phyloP scores from a whole-genome alignment of 352 stramenopile genomes.

The Globisporangium spinosum region DNA sequence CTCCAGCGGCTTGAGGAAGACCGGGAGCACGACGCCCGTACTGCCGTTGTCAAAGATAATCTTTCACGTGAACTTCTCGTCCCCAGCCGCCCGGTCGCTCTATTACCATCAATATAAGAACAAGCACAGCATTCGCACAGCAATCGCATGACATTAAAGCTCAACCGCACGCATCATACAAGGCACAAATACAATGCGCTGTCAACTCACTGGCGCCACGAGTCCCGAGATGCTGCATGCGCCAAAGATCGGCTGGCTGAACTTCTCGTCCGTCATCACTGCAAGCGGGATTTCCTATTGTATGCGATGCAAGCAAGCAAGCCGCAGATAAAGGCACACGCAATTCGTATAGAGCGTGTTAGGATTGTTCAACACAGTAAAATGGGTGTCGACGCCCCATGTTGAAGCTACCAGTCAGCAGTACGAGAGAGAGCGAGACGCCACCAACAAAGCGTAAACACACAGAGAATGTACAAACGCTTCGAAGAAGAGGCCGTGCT shows the following conservation, averaged over 20 bases:
- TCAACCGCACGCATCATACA: not conserved
- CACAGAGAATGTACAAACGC: conserved; percentile 44
- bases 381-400: not conserved
- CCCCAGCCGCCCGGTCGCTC: conserved; percentile 5
- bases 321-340: not conserved
- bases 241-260: conserved; percentile 89
- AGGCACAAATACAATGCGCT: no score
- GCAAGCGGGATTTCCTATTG: conserved; percentile 67
- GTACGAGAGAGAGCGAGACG: not conserved
- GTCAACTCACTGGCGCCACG: conserved; percentile 41
- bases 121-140: not conserved
- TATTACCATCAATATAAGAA: not conserved
- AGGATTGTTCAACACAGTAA: not conserved
- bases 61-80: conserved; percentile 60
- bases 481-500: conserved; percentile 68
- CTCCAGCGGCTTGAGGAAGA: conserved; percentile 81
- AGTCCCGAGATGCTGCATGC: conserved; percentile 83
- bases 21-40: conserved; percentile 72
- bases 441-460: no score
- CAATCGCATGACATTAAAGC: not conserved
- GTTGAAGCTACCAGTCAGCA: not conserved
- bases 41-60: conserved; percentile 84
- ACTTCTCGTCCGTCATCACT: conserved; percentile 85
- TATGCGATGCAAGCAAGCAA: not conserved
- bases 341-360: not conserved